Conservation (phyloP, 495 filamentous ascomycete species). For the Xylaria bambusicola region DNA sequence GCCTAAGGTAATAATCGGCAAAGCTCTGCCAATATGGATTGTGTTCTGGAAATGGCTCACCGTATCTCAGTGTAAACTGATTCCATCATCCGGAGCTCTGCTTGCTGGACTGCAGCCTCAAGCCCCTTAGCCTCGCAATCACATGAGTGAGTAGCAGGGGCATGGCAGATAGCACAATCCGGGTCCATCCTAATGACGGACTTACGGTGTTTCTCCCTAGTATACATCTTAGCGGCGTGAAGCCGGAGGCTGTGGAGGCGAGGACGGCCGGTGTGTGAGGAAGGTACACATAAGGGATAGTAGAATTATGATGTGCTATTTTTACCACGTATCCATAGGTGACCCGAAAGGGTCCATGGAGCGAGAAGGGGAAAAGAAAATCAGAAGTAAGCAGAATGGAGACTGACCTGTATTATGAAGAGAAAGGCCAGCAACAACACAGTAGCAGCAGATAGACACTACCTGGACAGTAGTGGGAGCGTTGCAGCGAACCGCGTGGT, state of each 20-base stretch:
- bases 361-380: constrained; percentile 31
- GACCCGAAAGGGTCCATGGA: constrained; percentile 39
- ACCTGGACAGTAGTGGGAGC: constrained; percentile 25
- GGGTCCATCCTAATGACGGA: constrained; percentile 62
- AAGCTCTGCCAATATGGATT: constrained; percentile 1
- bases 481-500: constrained; percentile 39
- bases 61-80: constrained; percentile 64
- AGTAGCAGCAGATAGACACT: constrained; percentile 31
- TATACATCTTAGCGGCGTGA: constrained; percentile 53
- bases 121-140: constrained; percentile 71
- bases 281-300: constrained; percentile 31
- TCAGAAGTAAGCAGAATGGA: constrained; percentile 32
- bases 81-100: constrained; percentile 64
- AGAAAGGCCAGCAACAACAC: constrained; percentile 40
- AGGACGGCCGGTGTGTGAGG: constrained; percentile 29
- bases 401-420: constrained; percentile 47
- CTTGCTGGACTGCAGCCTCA: constrained; percentile 65
- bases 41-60: constrained; percentile 39
- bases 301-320: constrained; percentile 27
- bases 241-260: constrained; percentile 32
- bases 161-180: constrained; percentile 71
- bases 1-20: neutral
- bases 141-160: constrained; percentile 61
- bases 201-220: constrained; percentile 51
- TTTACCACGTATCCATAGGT: constrained; percentile 35